Evolutionary conservation across 2,329 filamentous ascomycete genomes (phyloP).

Genomic region (Exophiala sideris): DNA sequence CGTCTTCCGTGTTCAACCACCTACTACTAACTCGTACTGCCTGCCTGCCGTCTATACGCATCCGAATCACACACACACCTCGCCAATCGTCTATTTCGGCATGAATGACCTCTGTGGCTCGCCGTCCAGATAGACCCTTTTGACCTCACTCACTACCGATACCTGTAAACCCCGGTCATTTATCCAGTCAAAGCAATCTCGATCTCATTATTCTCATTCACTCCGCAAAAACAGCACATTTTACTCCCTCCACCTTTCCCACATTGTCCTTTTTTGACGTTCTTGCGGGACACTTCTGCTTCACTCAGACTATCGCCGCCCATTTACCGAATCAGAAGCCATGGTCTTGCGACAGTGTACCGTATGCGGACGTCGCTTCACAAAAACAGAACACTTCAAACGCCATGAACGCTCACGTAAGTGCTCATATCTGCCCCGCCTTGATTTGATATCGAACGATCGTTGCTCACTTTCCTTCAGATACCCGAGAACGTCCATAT

Average conservation of each 20-base stretch:
- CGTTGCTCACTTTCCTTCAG: slow-evolving; percentile 32
- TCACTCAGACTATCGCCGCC: background rate
- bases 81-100: background rate
- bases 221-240: background rate
- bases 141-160: background rate
- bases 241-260: slow-evolving; percentile 16
- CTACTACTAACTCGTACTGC: no score
- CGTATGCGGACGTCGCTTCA: slow-evolving; percentile 54
- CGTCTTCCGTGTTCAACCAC: background rate
- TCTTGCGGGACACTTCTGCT: slow-evolving; percentile 4
- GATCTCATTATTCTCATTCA: background rate
- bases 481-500: slow-evolving; percentile 55
- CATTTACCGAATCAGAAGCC: background rate
- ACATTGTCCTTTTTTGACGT: slow-evolving; percentile 7
- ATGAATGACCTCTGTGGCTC: no score
- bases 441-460: slow-evolving; percentile 19
- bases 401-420: slow-evolving; percentile 55
- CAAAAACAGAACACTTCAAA: slow-evolving; percentile 55
- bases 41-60: background rate
- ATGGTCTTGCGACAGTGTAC: slow-evolving; percentile 45
- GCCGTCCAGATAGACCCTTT: background rate
- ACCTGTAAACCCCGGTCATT: background rate
- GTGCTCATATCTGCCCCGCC: slow-evolving; percentile 27
- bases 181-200: no score
- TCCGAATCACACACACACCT: background rate